Evolutionary conservation across 345 rosid species (phyloP), one percentile per base, ranked within the genome.

Genomic region (Camelina hispida): DNA sequence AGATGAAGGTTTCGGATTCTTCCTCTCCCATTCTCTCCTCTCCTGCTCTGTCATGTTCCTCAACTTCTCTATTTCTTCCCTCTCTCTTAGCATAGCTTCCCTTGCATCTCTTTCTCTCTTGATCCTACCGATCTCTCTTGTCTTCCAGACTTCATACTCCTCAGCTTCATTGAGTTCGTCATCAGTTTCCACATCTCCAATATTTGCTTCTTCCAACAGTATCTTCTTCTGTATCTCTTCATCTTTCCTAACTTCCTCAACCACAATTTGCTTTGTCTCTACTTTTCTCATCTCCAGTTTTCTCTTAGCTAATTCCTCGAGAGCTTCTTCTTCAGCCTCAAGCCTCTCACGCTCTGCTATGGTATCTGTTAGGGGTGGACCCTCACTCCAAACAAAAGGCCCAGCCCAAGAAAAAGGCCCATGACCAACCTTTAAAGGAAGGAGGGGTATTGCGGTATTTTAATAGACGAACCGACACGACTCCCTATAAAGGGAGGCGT

Each of bases 31-130:
- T 12, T 90, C 96, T 63, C 93, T 84, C 77, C 89, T 86, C 83
- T 90, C 93, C 37, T 88, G 91, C 76, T 88, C 96, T 5, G 96
- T 90, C 96, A 90, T 90, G 63, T 83, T 85, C 77, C 96, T 84
- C 58, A 88, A 79, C 81, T 69, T 88, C 87, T 90, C 96, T 47
- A 85, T 68, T 71, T 90, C 96, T 74, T 90, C 96, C 83, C 75
- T 90, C 76, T 81, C 91, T 87, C 84, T 88, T 67, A 87, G 16
- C 87, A 88, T 86, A 48, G 91, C 86, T 64, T 90, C 93, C 60
- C 80, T 79, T 43, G 75, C 84, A 62, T 88, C 96, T 53, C 96
- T 76, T 46, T 88, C 96, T 66, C 83, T 83, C 85, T 88, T 88
- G 68, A 88, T 88, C 81, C 91, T 87, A 4, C 83, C 87, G 5